Base-by-base conservation (phyloP, 257 asterid genomes). In the Salvia rosmarinus region DNA sequence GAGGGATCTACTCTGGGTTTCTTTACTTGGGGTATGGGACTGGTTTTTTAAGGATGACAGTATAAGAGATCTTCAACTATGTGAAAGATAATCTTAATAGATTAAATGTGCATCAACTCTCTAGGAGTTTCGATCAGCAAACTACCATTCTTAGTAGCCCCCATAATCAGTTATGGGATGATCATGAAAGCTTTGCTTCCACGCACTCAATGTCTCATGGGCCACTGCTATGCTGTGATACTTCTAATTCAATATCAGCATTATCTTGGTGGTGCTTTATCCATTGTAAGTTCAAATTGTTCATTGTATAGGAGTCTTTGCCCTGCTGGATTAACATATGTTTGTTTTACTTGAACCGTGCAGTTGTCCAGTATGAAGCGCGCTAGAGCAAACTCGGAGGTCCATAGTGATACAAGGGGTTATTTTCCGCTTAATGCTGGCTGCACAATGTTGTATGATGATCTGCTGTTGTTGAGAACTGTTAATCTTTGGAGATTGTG, bases 361-460 rank as follows among this genome's bases (percentile, higher is more conserved):
- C 90, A 87, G 89, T 85, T 85, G 89, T 87, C 57, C 89, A 85
- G 73, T 82, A 82, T 44, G 89, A 87, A 80, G 94, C 90, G n/a
- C n/a, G 94, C 58, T 87, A 73, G 67, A 42, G 70, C 70, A 7
- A 6, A n/a, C 67, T 23, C 28, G 2, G 61, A 40, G 23, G 59
- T 46, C 62, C 14, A 9, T n/a, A n/a, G 66, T 14, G 43, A 46
- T 57, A 2, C 32, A n/a, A 46, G 58, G 39, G 35, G n/a, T n/a
- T n/a, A n/a, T n/a, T n/a, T n/a, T n/a, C n/a, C n/a, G n/a, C n/a
- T n/a, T n/a, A n/a, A n/a, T n/a, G n/a, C n/a, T n/a, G n/a, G n/a
- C 68, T 40, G 7, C 42, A 25, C 1, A 5, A 23, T 47, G 42
- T 44, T n/a, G 7, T 43, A n/a, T 70, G 58, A 20, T 37, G 40